Evolutionary conservation across 176 grass and related monocot species (phyloP).

Genomic region (Aegilops bicornis): DNA sequence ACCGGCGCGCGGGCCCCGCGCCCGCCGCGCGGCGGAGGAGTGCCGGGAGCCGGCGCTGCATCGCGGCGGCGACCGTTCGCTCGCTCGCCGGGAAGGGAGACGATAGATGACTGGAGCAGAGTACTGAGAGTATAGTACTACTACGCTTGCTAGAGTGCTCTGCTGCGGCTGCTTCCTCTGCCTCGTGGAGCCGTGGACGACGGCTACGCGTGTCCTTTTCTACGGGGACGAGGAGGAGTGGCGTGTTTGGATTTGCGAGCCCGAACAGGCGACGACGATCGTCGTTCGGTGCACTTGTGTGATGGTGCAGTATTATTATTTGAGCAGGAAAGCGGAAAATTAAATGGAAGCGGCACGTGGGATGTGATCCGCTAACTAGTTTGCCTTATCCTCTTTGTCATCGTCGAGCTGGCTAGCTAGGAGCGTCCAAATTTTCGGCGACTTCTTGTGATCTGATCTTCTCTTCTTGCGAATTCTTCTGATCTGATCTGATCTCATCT

Average conservation of each 20-base stretch:
- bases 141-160: not conserved
- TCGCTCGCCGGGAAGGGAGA: not conserved
- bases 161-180: not conserved
- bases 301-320: not conserved
- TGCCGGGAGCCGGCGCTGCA: constrained; percentile 37
- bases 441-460: not conserved
- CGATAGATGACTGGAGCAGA: not conserved
- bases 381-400: not conserved
- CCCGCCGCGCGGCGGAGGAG: constrained; percentile 44
- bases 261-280: too few species aligned
- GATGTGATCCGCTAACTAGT: not conserved
- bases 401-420: not conserved
- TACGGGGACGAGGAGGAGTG: not conserved
- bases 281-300: too few species aligned
- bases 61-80: not conserved
- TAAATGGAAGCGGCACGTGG: not conserved
- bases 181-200: not conserved
- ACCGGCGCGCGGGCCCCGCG: constrained; percentile 1
- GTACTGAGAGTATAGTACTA: not conserved
- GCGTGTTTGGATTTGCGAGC: not conserved
- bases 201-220: not conserved
- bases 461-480: too few species aligned
- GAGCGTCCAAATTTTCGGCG: not conserved
- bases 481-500: not conserved
- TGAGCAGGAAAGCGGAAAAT: not conserved